Base-by-base conservation (phyloP, 176 grass and related monocot species). In the Dactylis glomerata region DNA sequence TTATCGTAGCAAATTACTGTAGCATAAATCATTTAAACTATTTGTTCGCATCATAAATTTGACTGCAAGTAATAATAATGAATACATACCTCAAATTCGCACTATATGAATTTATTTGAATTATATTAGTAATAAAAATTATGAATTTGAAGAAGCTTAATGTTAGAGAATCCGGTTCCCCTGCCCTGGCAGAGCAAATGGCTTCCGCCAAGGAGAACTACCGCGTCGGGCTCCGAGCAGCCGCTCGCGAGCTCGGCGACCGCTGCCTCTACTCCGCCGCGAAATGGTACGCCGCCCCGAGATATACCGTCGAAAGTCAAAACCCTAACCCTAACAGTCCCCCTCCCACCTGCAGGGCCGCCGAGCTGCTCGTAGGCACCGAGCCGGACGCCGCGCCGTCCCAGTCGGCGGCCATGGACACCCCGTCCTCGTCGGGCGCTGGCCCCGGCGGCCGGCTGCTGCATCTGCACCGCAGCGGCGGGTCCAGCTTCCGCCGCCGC, bases 221-320 rank as follows among this genome's bases (percentile, higher is more conserved):
- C 84, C 91, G 96, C 82, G 82, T 65, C 83, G 96, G 96, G 93
- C 96, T 98, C 78, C 87, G 91, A 42, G 79, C 92, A 38, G 91
- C 96, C 71, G 77, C 73, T 23, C 89, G 85, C 55, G 91, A 98
- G 49, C 96, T 98, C 78, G 85, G 85, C 45, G 96, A 98, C 6
- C 96, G 96, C 78, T 87, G 93, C 78, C 91, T 98, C 83, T 92
- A 98, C 81, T 91, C 93, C 13, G 91, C 93, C 83, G 88, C 96
- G 19, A 98, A 94, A 94, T 98, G 96, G 96, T 98, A 89, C 26
- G n/a, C 31, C 22, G 17, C 40, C 87, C 42, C 44, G 71, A 23
- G 4, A 61, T 47, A 42, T 5, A 37, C 28, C 32, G 51, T 63
- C 44, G 13, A 49, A 74, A 74, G 26, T 49, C 55, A 49, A 82